These are phyloP conservation scores for Kappamyces sp. DNA, from an alignment of 192 early-diverging fungal genomes.

Conservation along the genomic window DNA sequence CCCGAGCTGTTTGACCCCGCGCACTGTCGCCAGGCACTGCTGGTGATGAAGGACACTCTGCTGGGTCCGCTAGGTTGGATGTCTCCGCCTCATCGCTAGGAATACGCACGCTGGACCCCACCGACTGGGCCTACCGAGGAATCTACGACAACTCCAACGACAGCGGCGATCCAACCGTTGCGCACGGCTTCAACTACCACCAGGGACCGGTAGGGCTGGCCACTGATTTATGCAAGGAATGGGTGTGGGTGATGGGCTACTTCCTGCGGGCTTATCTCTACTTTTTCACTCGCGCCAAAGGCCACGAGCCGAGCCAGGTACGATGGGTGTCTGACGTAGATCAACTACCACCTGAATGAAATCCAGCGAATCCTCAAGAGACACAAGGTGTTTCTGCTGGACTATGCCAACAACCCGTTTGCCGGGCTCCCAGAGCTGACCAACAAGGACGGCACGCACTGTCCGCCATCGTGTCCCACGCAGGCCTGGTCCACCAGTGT, in stretches of 20 bases:
- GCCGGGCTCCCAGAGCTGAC: conserved; percentile 96
- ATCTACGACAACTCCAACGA: conserved; percentile 91
- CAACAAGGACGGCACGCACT: conserved; percentile 75
- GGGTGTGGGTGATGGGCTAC: conserved; percentile 90
- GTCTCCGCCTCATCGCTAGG: conserved; percentile 35
- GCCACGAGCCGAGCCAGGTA: conserved; percentile 17
- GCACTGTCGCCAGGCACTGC: conserved; percentile 68
- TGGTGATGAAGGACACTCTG: conserved; percentile 61
- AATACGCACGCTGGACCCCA: conserved; percentile 94
- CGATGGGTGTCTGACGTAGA: conserved; percentile 20
- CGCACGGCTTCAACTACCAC: conserved; percentile 98
- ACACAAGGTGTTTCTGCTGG: conserved; percentile 72
- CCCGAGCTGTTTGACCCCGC: conserved; percentile 84
- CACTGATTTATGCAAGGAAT: conserved; percentile 55
- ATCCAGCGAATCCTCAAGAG: conserved; percentile 68
- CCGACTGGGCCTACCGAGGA: conserved; percentile 88
- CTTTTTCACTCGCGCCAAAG: conserved; percentile 49
- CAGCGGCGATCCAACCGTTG: conserved; percentile 70
- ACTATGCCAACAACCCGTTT: conserved; percentile 55
- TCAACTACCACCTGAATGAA: conserved; percentile 38
- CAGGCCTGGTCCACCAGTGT: conserved; percentile 90
- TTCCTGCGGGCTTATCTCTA: conserved; percentile 80
- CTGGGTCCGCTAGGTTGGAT: conserved; percentile 64
- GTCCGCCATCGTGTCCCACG: conserved; percentile 79
- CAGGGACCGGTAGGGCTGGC: conserved; percentile 65